Conservation (phyloP, 2,329 filamentous ascomycete species). For the Calonectria pteridis region DNA sequence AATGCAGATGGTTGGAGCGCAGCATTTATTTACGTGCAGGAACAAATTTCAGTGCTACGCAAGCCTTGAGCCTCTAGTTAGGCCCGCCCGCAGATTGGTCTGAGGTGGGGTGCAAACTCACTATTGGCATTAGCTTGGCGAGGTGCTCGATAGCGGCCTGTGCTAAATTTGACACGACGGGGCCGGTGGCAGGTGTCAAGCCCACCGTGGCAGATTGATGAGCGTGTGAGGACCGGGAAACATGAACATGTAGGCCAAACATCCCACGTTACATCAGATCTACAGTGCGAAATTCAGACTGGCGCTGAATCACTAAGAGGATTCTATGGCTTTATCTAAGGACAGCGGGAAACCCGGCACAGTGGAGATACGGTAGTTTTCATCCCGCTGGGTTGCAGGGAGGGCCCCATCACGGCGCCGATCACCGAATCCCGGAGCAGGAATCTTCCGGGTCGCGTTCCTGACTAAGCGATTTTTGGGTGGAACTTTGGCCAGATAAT, state of each 20-base stretch:
- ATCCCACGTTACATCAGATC: not conserved
- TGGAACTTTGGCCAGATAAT: constrained; percentile 44
- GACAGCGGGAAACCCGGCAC: constrained; percentile 10
- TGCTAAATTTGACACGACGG: not conserved
- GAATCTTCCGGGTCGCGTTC: constrained; percentile 32
- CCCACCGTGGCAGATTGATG: not conserved
- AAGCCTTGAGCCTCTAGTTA: not conserved
- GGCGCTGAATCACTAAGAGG: not conserved
- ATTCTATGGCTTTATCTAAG: not conserved
- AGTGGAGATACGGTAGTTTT: constrained; percentile 1
- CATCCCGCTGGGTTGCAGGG: not conserved
- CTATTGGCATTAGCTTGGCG: not conserved
- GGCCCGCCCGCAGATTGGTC: not conserved
- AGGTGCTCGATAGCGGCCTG: not conserved
- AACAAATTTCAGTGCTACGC: not conserved
- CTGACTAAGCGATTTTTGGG: constrained; percentile 43
- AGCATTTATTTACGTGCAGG: not conserved
- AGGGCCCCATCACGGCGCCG: constrained; percentile 1
- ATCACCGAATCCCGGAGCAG: constrained; percentile 18
- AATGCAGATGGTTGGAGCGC: not conserved
- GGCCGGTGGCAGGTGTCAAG: not conserved
- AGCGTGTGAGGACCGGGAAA: not conserved
- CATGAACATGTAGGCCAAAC: not conserved
- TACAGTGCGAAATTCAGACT: not conserved
- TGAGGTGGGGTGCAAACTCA: not conserved